A percentile compares a stretch with the other conserved stretches of the same genome.
Conservation (phyloP, 495 filamentous ascomycete genomes). For the Aspergillus ostianus region DNA sequence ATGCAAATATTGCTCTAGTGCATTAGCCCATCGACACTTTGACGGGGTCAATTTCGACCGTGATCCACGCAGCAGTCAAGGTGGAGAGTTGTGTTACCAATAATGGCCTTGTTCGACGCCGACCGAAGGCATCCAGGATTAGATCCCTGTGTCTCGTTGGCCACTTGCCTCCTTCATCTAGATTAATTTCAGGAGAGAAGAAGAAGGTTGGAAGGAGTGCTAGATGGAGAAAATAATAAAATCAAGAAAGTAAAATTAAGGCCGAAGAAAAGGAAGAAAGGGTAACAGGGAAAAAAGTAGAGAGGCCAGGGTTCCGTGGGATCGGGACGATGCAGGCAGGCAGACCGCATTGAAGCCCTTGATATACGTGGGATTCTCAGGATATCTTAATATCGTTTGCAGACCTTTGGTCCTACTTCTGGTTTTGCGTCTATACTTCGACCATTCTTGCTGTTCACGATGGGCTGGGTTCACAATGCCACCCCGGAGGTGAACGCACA, state of each 20-base stretch:
- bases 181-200: background rate
- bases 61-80: background rate
- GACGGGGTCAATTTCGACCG: background rate
- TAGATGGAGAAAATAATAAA: background rate
- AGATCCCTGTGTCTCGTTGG: background rate
- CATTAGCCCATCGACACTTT: no score
- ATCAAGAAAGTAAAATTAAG: background rate
- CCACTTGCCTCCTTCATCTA: background rate
- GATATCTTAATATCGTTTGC: background rate
- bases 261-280: background rate
- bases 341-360: background rate
- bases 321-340: no score
- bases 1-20: no score
- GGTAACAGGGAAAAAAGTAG: background rate
- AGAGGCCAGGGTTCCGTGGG: background rate
- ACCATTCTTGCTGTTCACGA: slow-evolving; percentile 13
- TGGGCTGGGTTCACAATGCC: slow-evolving; percentile 47
- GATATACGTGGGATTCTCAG: background rate
- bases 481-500: slow-evolving; percentile 35
- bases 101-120: background rate
- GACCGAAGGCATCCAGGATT: background rate
- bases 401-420: background rate
- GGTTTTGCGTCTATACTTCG: background rate
- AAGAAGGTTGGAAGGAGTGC: background rate
- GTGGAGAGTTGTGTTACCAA: background rate